Percentiles rank a stretch among this genome's conserved stretches.
phyloP scores from a whole-genome alignment of 441 rosid genomes.

The Pelargonium exstipulatum region DNA sequence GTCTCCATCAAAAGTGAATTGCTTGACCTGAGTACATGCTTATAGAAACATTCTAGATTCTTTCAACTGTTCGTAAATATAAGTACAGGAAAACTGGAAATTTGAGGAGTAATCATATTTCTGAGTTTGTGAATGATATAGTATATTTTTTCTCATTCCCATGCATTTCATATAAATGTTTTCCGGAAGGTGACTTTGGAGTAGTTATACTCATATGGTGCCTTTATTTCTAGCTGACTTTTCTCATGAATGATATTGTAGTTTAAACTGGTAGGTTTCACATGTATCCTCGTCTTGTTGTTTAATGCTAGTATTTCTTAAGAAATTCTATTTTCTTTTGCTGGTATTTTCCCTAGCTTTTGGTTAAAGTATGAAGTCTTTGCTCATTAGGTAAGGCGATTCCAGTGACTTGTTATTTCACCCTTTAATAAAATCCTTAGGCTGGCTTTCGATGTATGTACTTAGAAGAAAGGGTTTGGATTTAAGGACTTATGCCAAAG shows the following conservation, averaged over 20 bases:
- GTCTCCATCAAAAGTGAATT: neutral
- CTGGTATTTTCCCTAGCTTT: neutral
- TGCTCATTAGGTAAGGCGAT: neutral
- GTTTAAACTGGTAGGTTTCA: neutral
- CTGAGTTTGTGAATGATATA: neutral
- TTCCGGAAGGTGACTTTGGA: neutral
- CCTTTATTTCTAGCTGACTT: neutral
- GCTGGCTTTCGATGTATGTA: neutral
- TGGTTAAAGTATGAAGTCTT: conserved; percentile 1
- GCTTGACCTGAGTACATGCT: neutral
- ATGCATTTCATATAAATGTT: neutral
- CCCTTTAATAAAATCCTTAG: neutral
- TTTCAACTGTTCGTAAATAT: too few relatives aligned
- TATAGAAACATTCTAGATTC: neutral
- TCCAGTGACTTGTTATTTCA: neutral
- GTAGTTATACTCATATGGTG: neutral
- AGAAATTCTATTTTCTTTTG: neutral
- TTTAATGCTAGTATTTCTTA: neutral
- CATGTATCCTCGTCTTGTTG: neutral
- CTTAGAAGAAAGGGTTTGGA: neutral
- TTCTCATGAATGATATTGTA: neutral
- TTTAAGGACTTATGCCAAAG: too few relatives aligned
- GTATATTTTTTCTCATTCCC: neutral
- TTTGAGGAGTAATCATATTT: neutral
- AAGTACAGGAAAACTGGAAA: neutral